phyloP scores from a whole-genome alignment of 257 asterid species.

The Nicotiana sylvestris region DNA sequence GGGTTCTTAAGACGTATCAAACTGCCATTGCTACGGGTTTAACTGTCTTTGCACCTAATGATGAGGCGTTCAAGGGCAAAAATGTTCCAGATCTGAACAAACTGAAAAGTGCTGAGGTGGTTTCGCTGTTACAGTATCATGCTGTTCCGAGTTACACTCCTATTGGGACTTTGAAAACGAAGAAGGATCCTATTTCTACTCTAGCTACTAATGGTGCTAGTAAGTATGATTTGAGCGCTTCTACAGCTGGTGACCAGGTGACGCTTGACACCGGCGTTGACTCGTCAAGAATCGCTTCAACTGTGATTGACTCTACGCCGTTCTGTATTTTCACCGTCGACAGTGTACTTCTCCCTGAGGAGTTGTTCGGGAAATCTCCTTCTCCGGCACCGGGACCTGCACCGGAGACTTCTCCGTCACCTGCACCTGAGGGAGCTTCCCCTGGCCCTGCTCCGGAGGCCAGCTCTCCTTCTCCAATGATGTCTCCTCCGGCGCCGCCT shows the following conservation, averaged over 20 bases:
- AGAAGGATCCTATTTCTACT: conserved; percentile 48
- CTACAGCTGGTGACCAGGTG: conserved; percentile 74
- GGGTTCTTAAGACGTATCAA: conserved; percentile 56
- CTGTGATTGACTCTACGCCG: conserved; percentile 81
- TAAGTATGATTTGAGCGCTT: conserved; percentile 56
- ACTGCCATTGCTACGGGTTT: conserved; percentile 56
- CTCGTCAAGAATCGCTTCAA: conserved; percentile 77
- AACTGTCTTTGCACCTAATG: conserved; percentile 84
- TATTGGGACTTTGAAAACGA: conserved; percentile 60
- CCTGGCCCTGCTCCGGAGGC: conserved; percentile 47
- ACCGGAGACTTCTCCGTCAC: conserved; percentile 67
- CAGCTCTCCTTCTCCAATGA: conserved; percentile 46
- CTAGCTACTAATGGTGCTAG: conserved; percentile 85
- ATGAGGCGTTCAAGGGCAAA: conserved; percentile 79
- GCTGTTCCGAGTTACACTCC: conserved; percentile 77
- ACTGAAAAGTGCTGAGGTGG: conserved; percentile 69
- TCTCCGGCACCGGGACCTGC: conserved; percentile 88
- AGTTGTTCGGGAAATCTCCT: conserved; percentile 76
- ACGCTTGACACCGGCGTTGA: conserved; percentile 80
- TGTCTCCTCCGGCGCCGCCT: conserved; percentile 85
- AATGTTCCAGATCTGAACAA: conserved; percentile 62
- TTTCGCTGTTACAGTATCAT: conserved; percentile 65
- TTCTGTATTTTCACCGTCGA: conserved; percentile 84
- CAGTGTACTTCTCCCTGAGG: conserved; percentile 72
- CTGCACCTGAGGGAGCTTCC: conserved; percentile 49